Evolutionary conservation across 129 eudicot species (phyloP).

Genomic region (Kitagawia praeruptora): DNA sequence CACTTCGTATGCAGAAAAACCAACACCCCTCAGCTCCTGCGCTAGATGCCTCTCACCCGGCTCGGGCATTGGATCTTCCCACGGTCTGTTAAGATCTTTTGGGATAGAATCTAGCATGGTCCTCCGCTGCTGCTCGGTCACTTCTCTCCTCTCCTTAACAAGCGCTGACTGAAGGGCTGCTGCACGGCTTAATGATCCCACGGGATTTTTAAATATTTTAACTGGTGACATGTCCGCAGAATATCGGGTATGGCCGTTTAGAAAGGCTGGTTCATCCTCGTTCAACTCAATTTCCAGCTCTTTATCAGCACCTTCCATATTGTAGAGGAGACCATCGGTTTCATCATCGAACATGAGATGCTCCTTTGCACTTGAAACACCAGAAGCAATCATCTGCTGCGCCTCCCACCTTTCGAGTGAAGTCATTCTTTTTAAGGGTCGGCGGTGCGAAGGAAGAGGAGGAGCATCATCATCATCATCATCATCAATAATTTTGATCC

Average conservation of each 20-base stretch:
- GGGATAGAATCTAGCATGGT: slow-evolving; percentile 91
- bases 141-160: slow-evolving; percentile 84
- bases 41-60: slow-evolving; percentile 81
- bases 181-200: slow-evolving; percentile 88
- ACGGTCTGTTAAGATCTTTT: slow-evolving; percentile 83
- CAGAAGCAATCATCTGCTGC: slow-evolving; percentile 70
- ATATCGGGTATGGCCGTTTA: slow-evolving; percentile 68
- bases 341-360: slow-evolving; percentile 74
- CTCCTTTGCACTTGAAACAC: slow-evolving; percentile 67
- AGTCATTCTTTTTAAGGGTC: slow-evolving; percentile 71
- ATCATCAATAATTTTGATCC: slow-evolving; percentile 55
- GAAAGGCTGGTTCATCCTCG: slow-evolving; percentile 73
- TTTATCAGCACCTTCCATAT: slow-evolving; percentile 60
- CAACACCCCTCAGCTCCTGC: slow-evolving; percentile 82
- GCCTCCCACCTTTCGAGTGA: slow-evolving; percentile 92
- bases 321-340: slow-evolving; percentile 21
- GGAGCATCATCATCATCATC: slow-evolving; percentile 50
- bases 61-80: slow-evolving; percentile 99
- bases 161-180: slow-evolving; percentile 78
- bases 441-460: slow-evolving; percentile 31
- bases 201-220: slow-evolving; percentile 75
- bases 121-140: slow-evolving; percentile 70
- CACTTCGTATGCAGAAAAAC: slow-evolving; percentile 76
- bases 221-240: slow-evolving; percentile 83
- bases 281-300: slow-evolving; percentile 83